Conservation (phyloP, 768 basidiomycete genomes). For the Mycena galericulata region DNA sequence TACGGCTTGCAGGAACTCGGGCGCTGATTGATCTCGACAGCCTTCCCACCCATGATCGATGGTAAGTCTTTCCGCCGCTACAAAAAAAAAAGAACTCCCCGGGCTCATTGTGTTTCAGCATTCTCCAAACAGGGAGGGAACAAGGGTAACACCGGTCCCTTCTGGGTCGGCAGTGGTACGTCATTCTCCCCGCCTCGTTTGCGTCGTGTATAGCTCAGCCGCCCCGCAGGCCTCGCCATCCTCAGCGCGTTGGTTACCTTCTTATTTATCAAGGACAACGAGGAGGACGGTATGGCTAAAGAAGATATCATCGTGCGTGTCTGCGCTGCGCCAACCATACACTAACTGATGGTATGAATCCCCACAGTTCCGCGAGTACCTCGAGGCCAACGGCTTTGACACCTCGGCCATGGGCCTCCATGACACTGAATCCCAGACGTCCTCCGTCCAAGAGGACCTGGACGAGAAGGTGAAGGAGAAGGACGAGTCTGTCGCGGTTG, state of each 20-base stretch:
- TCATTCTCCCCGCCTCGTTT: background rate
- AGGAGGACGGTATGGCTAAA: constrained; percentile 80
- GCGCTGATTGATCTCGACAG: constrained; percentile 46
- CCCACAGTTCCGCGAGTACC: constrained; percentile 81
- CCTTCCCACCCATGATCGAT: constrained; percentile 74
- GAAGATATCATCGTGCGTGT: constrained; percentile 74
- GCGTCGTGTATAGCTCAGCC: constrained; percentile 15
- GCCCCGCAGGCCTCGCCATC: constrained; percentile 70
- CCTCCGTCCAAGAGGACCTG: constrained; percentile 23
- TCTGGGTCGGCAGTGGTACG: constrained; percentile 86
- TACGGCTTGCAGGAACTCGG: background rate
- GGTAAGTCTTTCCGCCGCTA: constrained; percentile 48
- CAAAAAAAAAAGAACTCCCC: background rate
- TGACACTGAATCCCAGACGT: constrained; percentile 3
- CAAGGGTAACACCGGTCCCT: constrained; percentile 84
- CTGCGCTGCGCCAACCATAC: background rate
- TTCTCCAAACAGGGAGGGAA: constrained; percentile 64
- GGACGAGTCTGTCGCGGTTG: background rate
- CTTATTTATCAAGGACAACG: constrained; percentile 79
- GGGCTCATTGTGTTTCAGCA: constrained; percentile 49
- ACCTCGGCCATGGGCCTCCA: constrained; percentile 77
- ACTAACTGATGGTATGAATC: background rate
- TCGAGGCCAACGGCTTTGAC: constrained; percentile 85
- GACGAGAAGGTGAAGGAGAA: constrained; percentile 28
- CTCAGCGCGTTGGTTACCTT: constrained; percentile 80